Evolutionary conservation across 345 rosid genomes (phyloP), one percentile per base, ranked within the genome.

Genomic region (Excoecaria agallocha): DNA sequence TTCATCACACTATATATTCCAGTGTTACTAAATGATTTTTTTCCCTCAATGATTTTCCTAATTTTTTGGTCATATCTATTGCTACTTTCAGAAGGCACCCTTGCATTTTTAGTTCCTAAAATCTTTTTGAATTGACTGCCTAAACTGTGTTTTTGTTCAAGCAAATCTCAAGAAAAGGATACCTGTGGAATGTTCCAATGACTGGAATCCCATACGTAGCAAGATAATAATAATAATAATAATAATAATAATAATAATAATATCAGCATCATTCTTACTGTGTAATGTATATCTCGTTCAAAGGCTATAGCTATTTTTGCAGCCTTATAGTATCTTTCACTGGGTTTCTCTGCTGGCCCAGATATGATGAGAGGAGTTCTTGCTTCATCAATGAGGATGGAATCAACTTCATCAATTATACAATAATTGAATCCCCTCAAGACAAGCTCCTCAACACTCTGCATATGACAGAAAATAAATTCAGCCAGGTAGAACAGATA

Each of bases 351-450:
- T 64, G 98, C 98, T 57, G 91, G 87, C 52, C 98, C 97, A 66
- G 97, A 92, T 80, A 91, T 92, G 81, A 92, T 90, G 51, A 94
- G 93, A 64, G 98, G 98, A 72, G 98, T 94, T 78, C 98, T 91
- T 85, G 98, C 98, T 85, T 94, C 98, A 85, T 94, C 97, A 80
- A 91, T 89, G 75, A 94, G 97, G 83, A 94, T 94, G 78, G 98
- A 94, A 83, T 94, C 98, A 70, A 94, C 97, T 88, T 94, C 98
- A 67, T 94, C 98, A 73, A 92, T 94, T 39, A 94, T 78, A 84
- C 95, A 92, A 82, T 85, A 94, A 83, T 89, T 94, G 85, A 94
- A 94, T 70, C 84, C 87, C 86, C 98, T 90, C 80, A 94, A 72
- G 81, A 94, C 98, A 51, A 94, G 98, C 87, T 92, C 98, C 72